A percentile compares a stretch with the other conserved stretches of the same genome.
These are phyloP conservation scores for Colletotrichum caudatum DNA, from an alignment of 2,329 filamentous ascomycete species.

Conservation along the genomic window DNA sequence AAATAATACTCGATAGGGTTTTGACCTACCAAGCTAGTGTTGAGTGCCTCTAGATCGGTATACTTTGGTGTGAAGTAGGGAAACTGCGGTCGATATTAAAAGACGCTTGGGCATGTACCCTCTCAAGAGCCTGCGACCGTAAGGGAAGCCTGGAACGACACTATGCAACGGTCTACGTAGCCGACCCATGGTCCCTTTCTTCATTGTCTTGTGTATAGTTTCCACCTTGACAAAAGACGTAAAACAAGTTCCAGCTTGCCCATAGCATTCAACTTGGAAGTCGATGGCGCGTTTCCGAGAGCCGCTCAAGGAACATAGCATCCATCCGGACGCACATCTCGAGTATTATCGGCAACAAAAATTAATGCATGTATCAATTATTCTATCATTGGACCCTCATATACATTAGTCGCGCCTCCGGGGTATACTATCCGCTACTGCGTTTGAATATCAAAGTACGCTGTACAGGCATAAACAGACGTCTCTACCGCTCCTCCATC, in stretches of 20 bases:
- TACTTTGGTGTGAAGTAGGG: neutral
- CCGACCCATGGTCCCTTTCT: neutral
- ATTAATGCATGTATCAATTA: slow-evolving; percentile 7
- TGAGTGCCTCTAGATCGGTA: neutral
- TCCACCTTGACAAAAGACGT: neutral
- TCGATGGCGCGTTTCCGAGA: neutral
- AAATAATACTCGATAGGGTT: too few species aligned
- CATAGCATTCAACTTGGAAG: neutral
- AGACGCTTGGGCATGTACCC: neutral
- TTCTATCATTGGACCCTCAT: slow-evolving; percentile 41
- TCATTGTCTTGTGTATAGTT: neutral
- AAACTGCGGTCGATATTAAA: neutral
- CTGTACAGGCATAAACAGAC: slow-evolving; percentile 46
- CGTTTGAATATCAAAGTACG: slow-evolving; percentile 47
- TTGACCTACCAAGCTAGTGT: neutral
- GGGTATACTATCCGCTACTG: slow-evolving; percentile 52
- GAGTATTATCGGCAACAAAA: neutral
- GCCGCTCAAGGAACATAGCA: neutral
- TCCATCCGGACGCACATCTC: neutral
- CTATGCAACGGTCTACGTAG: neutral
- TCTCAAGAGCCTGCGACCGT: neutral
- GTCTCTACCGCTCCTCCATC: slow-evolving; percentile 35
- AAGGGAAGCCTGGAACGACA: neutral
- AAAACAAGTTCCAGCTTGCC: neutral
- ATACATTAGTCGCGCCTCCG: slow-evolving; percentile 51